phyloP scores from a whole-genome alignment of 805 yeast genomes.

The Starmerella asiatica region DNA sequence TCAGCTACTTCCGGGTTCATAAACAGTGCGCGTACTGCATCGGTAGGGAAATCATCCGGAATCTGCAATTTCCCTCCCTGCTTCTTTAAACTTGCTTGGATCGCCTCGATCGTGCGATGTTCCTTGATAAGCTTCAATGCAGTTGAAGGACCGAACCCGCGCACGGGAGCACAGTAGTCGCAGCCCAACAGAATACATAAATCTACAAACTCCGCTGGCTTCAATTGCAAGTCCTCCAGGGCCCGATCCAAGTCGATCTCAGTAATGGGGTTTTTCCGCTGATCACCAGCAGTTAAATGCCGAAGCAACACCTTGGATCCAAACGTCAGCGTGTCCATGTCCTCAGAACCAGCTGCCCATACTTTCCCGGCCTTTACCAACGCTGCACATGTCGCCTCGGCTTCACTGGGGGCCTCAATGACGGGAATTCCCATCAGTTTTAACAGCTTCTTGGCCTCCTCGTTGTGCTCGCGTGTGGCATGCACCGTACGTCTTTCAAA shows the following conservation, averaged over 20 bases:
- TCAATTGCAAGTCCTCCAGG: slow-evolving; percentile 65
- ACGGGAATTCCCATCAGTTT: slow-evolving; percentile 90
- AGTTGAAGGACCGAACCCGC: slow-evolving; percentile 92
- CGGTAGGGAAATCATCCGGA: slow-evolving; percentile 91
- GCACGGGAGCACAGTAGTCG: slow-evolving; percentile 91
- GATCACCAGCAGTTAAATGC: slow-evolving; percentile 87
- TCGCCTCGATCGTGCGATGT: slow-evolving; percentile 65
- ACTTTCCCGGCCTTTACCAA: slow-evolving; percentile 82
- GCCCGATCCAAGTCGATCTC: slow-evolving; percentile 60
- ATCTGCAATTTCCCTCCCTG: slow-evolving; percentile 54
- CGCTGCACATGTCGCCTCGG: slow-evolving; percentile 97
- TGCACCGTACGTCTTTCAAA: slow-evolving; percentile 78
- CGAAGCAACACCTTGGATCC: slow-evolving; percentile 71
- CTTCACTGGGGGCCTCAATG: slow-evolving; percentile 92
- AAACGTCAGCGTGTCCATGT: slow-evolving; percentile 96
- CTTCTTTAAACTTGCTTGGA: slow-evolving; percentile 47
- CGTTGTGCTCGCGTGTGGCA: slow-evolving; percentile 83
- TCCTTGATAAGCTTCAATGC: slow-evolving; percentile 81
- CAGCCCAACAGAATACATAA: slow-evolving; percentile 89
- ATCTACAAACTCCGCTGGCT: slow-evolving; percentile 65
- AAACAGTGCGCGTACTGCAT: slow-evolving; percentile 75
- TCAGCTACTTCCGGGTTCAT: slow-evolving; percentile 70
- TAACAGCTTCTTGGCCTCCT: slow-evolving; percentile 73
- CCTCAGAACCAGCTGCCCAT: slow-evolving; percentile 95
- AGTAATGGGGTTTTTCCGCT: slow-evolving; percentile 80